Conservation (phyloP, 441 rosid genomes). For the Populus trichocarpa region DNA sequence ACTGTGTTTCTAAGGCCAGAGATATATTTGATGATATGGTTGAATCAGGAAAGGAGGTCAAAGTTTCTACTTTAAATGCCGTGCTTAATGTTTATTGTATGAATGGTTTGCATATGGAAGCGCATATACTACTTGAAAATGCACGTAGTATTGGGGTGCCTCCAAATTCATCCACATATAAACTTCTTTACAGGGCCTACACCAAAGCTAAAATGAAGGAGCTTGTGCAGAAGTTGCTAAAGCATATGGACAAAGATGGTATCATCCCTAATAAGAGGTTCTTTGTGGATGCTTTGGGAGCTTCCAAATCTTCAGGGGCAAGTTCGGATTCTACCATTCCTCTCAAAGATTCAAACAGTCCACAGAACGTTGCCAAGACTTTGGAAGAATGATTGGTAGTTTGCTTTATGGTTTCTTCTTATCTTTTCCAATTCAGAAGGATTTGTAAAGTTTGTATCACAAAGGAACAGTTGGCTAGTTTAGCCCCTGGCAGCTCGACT, state of each 20-base stretch:
- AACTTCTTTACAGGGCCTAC: constrained; percentile 78
- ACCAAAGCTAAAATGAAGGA: constrained; percentile 74
- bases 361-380: constrained; percentile 18
- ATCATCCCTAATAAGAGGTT: constrained; percentile 78
- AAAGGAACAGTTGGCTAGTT: background rate
- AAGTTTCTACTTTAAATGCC: constrained; percentile 66
- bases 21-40: constrained; percentile 60
- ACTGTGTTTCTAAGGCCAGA: constrained; percentile 62
- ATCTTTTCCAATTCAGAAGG: background rate
- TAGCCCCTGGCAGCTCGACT: background rate
- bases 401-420: background rate
- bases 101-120: constrained; percentile 64
- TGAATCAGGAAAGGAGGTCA: constrained; percentile 51
- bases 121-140: constrained; percentile 50
- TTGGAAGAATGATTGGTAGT: constrained; percentile 9
- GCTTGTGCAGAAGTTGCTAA: constrained; percentile 56
- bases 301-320: constrained; percentile 42
- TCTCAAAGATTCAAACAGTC: constrained; percentile 16
- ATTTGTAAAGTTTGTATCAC: constrained; percentile 3
- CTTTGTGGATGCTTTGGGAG: constrained; percentile 77
- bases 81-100: constrained; percentile 68
- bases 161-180: constrained; percentile 70
- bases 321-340: constrained; percentile 32
- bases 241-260: constrained; percentile 72
- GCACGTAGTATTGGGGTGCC: constrained; percentile 38